A percentile compares a stretch with the other conserved stretches of the same genome.
These are phyloP conservation scores for Ramalina intermedia DNA, from an alignment of 495 filamentous ascomycete genomes.

Conservation along the genomic window DNA sequence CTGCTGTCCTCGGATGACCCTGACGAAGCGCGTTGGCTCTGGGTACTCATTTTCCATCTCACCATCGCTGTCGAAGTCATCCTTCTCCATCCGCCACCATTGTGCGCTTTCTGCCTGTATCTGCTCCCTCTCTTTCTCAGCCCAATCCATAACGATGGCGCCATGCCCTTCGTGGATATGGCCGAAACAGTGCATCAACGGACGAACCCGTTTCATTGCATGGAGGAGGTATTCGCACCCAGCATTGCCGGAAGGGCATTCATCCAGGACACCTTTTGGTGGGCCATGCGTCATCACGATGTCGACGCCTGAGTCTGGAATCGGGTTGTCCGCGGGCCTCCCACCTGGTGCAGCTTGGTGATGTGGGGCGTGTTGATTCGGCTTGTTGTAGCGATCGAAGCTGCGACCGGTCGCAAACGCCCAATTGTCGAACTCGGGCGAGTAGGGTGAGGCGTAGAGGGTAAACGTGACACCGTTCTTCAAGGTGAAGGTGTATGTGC, in stretches of 20 bases:
- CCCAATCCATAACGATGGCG: slow-evolving; percentile 6
- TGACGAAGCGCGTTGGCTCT: background rate
- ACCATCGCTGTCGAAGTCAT: background rate
- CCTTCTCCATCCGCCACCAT: background rate
- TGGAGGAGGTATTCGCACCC: slow-evolving; percentile 38
- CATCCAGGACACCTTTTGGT: slow-evolving; percentile 43
- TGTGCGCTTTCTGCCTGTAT: background rate
- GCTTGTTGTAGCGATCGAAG: slow-evolving; percentile 38
- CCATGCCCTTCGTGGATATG: slow-evolving; percentile 39
- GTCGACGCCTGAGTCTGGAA: slow-evolving; percentile 36
- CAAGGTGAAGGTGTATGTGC: slow-evolving; percentile 38
- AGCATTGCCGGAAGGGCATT: slow-evolving; percentile 16
- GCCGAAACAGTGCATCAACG: slow-evolving; percentile 43
- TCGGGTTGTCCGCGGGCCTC: slow-evolving; percentile 20
- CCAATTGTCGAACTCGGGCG: slow-evolving; percentile 43
- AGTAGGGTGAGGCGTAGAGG: slow-evolving; percentile 58
- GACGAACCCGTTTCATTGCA: slow-evolving; percentile 30
- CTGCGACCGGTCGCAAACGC: slow-evolving; percentile 46
- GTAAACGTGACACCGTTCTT: slow-evolving; percentile 42
- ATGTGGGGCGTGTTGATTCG: slow-evolving; percentile 6
- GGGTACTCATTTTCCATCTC: background rate
- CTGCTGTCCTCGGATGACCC: background rate
- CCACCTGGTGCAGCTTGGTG: slow-evolving; percentile 10
- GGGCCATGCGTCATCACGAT: slow-evolving; percentile 66
- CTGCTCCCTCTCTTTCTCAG: background rate